Conservation (phyloP, 768 basidiomycete genomes). For the Boletellus ananiceps region DNA sequence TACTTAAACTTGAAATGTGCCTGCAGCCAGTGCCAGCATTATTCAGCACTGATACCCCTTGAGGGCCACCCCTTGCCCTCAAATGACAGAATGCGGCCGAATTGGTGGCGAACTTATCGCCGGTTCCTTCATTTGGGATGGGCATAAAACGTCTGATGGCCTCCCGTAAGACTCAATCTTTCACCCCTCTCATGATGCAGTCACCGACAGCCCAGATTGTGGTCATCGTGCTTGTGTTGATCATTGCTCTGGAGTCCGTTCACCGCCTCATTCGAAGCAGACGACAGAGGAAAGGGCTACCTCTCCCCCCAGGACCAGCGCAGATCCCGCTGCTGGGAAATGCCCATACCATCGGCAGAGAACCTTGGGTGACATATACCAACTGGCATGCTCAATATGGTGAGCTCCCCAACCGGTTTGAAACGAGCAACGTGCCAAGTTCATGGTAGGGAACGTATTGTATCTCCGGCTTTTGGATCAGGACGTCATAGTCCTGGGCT, state of each 20-base stretch:
- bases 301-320: slow-evolving; percentile 8
- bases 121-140: too few species aligned
- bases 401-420: not conserved
- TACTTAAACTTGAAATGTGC: too few species aligned
- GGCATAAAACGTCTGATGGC: too few species aligned
- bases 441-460: slow-evolving; percentile 36
- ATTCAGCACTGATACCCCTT: too few species aligned
- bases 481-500: slow-evolving; percentile 41
- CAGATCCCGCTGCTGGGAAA: not conserved
- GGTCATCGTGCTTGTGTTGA: not conserved
- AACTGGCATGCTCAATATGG: slow-evolving; percentile 3
- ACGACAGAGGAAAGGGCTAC: not conserved
- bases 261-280: not conserved
- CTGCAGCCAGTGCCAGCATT: too few species aligned
- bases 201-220: not conserved
- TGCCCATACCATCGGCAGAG: not conserved
- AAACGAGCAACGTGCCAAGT: not conserved
- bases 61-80: too few species aligned
- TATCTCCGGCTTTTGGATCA: slow-evolving; percentile 44
- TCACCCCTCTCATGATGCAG: too few species aligned
- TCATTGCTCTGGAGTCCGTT: not conserved
- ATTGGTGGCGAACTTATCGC: too few species aligned
- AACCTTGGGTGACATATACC: slow-evolving; percentile 9
- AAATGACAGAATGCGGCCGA: too few species aligned
- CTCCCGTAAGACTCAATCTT: too few species aligned